These are phyloP conservation scores for Serendipita vermifera DNA, from an alignment of 768 basidiomycete genomes.

Conservation along the genomic window DNA sequence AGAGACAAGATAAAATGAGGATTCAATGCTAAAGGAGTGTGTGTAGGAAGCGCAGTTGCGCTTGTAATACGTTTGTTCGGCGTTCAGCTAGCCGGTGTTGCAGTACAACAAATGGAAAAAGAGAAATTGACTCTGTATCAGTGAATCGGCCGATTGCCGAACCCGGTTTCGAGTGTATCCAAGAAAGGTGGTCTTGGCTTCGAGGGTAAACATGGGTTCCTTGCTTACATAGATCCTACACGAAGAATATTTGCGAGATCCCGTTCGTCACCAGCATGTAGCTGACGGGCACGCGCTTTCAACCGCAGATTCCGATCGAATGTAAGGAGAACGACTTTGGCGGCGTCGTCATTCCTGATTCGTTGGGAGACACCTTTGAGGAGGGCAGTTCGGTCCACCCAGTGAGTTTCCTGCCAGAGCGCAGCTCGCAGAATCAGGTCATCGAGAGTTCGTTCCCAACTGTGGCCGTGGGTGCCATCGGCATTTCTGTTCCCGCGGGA, in stretches of 20 bases:
- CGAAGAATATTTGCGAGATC: constrained; percentile 61
- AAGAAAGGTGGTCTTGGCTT: too few species aligned
- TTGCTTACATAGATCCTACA: too few species aligned
- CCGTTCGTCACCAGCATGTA: constrained; percentile 74
- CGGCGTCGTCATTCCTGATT: constrained; percentile 30
- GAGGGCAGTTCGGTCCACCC: constrained; percentile 69
- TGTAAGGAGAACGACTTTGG: constrained; percentile 80
- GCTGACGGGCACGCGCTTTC: constrained; percentile 75
- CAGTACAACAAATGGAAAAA: too few species aligned
- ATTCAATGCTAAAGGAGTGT: too few species aligned
- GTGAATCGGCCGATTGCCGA: too few species aligned
- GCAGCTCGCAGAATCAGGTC: constrained; percentile 88
- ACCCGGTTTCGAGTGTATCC: too few species aligned
- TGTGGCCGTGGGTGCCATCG: constrained; percentile 26
- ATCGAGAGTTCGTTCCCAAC: constrained; percentile 72
- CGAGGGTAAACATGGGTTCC: too few species aligned
- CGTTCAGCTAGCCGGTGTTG: too few species aligned
- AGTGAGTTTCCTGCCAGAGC: constrained; percentile 87
- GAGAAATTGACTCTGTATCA: too few species aligned
- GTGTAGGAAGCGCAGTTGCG: too few species aligned
- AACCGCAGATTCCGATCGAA: constrained; percentile 88
- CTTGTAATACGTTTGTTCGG: too few species aligned
- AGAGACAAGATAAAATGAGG: too few species aligned
- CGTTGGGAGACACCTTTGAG: constrained; percentile 33
- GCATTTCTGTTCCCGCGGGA: constrained; percentile 15